These are phyloP conservation scores for Talaromyces adpressus DNA, from an alignment of 495 filamentous ascomycete genomes.

Conservation along the genomic window DNA sequence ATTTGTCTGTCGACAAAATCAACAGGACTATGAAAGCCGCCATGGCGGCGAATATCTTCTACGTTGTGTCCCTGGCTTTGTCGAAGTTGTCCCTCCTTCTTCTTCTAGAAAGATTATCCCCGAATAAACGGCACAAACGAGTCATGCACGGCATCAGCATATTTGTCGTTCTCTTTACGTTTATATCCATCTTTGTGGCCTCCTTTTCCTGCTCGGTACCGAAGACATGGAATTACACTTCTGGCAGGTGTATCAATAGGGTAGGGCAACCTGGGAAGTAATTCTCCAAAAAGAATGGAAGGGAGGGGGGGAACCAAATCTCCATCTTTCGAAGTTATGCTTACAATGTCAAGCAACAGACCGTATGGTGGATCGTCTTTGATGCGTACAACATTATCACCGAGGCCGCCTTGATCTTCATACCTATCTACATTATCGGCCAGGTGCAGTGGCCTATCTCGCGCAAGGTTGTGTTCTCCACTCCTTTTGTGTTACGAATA, in stretches of 20 bases:
- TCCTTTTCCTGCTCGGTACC: conserved; percentile 3
- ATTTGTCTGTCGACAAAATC: not conserved
- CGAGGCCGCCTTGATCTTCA: not conserved
- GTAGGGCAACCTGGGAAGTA: conserved; percentile 1
- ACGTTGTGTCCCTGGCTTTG: not conserved
- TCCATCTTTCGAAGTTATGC: not conserved
- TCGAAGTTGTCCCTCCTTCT: not conserved
- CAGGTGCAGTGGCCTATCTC: conserved; percentile 4
- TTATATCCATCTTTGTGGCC: not conserved
- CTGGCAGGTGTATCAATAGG: not conserved
- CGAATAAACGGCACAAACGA: not conserved
- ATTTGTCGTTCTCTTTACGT: not conserved
- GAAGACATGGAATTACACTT: not conserved
- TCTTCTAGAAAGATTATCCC: not conserved
- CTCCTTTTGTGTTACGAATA: conserved; percentile 1
- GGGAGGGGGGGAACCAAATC: not conserved
- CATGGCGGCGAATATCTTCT: not conserved
- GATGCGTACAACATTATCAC: not conserved
- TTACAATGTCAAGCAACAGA: conserved; percentile 2
- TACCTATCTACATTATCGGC: conserved; percentile 3
- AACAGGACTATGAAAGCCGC: not conserved
- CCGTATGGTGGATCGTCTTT: not conserved
- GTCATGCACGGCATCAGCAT: conserved; percentile 1
- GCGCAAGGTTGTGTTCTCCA: not conserved
- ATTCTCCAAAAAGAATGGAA: not conserved